Evolutionary conservation across 139 green algal genomes (phyloP).

Genomic region (Nannochloris sp.): DNA sequence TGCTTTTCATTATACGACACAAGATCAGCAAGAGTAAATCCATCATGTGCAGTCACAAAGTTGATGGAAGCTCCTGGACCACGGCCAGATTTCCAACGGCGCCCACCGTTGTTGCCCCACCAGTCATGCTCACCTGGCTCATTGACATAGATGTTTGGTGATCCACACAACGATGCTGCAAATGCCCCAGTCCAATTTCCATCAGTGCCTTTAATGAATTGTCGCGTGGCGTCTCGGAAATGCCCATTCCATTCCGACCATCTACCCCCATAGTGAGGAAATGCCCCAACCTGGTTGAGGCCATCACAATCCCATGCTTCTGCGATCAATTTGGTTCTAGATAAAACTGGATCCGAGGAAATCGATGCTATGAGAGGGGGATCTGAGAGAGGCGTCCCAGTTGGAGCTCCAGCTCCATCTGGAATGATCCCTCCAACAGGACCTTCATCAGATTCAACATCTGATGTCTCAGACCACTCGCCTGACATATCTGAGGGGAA

Average conservation of each 20-base stretch:
- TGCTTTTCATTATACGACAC: constrained; percentile 95
- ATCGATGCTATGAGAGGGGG: constrained; percentile 87
- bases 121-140: constrained; percentile 37
- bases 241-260: constrained; percentile 98
- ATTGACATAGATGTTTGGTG: constrained; percentile 68
- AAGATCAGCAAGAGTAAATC: constrained; percentile 91
- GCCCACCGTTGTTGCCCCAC: constrained; percentile 60
- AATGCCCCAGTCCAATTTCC: constrained; percentile 71
- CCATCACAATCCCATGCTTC: constrained; percentile 98
- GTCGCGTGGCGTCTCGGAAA: constrained; percentile 85
- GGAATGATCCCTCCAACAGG: constrained; percentile 41
- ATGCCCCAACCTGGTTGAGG: constrained; percentile 92
- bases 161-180: constrained; percentile 68
- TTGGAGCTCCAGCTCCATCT: constrained; percentile 64
- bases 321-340: constrained; percentile 87
- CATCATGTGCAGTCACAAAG: constrained; percentile 96
- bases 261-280: constrained; percentile 89
- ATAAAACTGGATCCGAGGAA: constrained; percentile 84
- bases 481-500: constrained; percentile 14
- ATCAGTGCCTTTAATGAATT: constrained; percentile 86
- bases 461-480: constrained; percentile 3
- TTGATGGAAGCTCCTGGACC: constrained; percentile 79
- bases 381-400: constrained; percentile 80
- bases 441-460: neutral
- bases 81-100: constrained; percentile 62